Conservation (phyloP, 2,329 filamentous ascomycete genomes). For the Chrysoporthe cubensis region DNA sequence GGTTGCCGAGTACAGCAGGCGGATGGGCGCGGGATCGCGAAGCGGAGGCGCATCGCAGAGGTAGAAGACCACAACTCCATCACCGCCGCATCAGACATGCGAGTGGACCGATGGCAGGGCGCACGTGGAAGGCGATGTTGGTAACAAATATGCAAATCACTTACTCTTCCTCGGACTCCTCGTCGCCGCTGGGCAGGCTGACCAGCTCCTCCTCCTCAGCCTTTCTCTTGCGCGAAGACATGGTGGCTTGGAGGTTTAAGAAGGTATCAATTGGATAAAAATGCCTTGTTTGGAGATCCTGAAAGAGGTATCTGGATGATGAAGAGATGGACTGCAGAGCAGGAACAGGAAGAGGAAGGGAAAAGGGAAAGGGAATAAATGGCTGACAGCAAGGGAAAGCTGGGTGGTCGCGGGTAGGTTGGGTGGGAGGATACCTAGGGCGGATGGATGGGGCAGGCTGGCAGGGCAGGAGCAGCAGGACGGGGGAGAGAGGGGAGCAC, state of each 20-base stretch:
- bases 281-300: slow-evolving; percentile 9
- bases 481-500: slow-evolving; percentile 32
- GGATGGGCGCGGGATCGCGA: neutral
- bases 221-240: slow-evolving; percentile 59
- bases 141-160: slow-evolving; percentile 32
- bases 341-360: slow-evolving; percentile 19
- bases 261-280: slow-evolving; percentile 36
- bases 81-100: slow-evolving; percentile 26
- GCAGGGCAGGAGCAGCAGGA: slow-evolving; percentile 4
- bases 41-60: slow-evolving; percentile 1
- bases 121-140: slow-evolving; percentile 36
- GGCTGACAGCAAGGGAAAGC: slow-evolving; percentile 33
- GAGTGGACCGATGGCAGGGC: slow-evolving; percentile 23
- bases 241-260: slow-evolving; percentile 34
- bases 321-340: slow-evolving; percentile 4
- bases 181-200: slow-evolving; percentile 56
- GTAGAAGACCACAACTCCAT: slow-evolving; percentile 17
- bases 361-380: slow-evolving; percentile 31
- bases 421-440: slow-evolving; percentile 23
- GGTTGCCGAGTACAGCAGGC: slow-evolving; percentile 5
- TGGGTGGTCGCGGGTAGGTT: slow-evolving; percentile 29
- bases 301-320: slow-evolving; percentile 1
- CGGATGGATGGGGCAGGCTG: slow-evolving; percentile 5
- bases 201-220: slow-evolving; percentile 57
- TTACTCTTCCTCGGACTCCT: slow-evolving; percentile 60